Base-by-base conservation (phyloP, 202 grass and related monocot genomes). In the Carex arenaria region DNA sequence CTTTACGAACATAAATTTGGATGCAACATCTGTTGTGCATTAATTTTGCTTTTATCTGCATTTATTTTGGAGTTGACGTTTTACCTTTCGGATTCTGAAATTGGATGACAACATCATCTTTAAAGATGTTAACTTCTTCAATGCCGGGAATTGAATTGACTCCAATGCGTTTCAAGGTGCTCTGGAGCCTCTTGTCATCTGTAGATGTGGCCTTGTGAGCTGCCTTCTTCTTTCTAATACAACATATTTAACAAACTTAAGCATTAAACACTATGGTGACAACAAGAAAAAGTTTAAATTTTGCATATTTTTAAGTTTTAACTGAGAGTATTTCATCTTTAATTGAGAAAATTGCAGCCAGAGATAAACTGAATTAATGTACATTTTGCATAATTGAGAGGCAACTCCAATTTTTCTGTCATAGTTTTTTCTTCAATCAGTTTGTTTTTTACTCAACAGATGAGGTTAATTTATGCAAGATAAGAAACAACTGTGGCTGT, bases 41-140 rank as follows among this genome's bases (percentile, higher is more conserved):
- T 57, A 36, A 17, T 57, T 77, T 74, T 55, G n/a, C 14, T 31
- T 3, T 75, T 31, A 14, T 26, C 26, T 26, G 26, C 11, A 76
- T 17, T 57, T 57, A 17, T 57, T 77, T 74, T 55, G 15, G 14
- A 89, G 19, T 18, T 17, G 1, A 81, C 17, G 36, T 86, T 63
- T 81, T 74, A 98, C 95, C 95, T 94, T 98, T 98, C 30, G 95
- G 95, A 85, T 98, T 98, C 64, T 85, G 63, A 87, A 98, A 98
- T 85, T 98, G 95, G 80, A 94, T 94, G 64, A 98, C 95, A 73
- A 93, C 87, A 79, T 98, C 95, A 86, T 98, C 95, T 88, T 93
- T 98, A 40, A 98, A 98, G 80, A 98, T 98, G 86, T 98, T 98
- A 51, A 98, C 95, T 86, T 98, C 95, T 87, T 98, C 95, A 73